These are phyloP conservation scores for Amanita fuliginea DNA, from an alignment of 768 basidiomycete species.

Conservation along the genomic window DNA sequence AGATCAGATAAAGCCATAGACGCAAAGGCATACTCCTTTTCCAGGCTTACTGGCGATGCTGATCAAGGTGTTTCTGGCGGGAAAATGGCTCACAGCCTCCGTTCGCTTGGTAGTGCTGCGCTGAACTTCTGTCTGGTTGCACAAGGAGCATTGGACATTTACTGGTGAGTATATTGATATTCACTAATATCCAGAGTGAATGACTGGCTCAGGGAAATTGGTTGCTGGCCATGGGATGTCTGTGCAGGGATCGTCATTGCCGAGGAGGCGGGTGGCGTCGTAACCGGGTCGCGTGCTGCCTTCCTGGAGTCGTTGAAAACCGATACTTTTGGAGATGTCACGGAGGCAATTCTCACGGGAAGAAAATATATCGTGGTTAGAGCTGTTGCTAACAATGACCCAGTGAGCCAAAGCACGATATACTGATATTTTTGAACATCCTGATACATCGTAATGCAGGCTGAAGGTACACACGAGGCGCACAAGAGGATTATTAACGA, in stretches of 20 bases:
- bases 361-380: conserved; percentile 76
- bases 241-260: conserved; percentile 89
- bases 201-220: conserved; percentile 55
- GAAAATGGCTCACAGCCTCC: conserved; percentile 75
- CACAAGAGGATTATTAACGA: conserved; percentile 77
- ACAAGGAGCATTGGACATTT: conserved; percentile 79
- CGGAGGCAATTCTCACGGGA: conserved; percentile 60
- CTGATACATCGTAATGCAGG: conserved; percentile 15
- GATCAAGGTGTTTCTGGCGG: conserved; percentile 54
- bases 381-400: conserved; percentile 44
- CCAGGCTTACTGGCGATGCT: conserved; percentile 65
- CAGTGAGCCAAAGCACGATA: conserved; percentile 22
- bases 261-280: conserved; percentile 76
- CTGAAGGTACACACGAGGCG: conserved; percentile 55
- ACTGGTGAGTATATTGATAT: conserved; percentile 46
- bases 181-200: not conserved
- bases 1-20: conserved; percentile 40
- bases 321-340: conserved; percentile 46
- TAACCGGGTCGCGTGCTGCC: conserved; percentile 55
- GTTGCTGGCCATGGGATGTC: conserved; percentile 80
- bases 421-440: not conserved
- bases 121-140: conserved; percentile 80
- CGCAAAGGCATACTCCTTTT: conserved; percentile 57
- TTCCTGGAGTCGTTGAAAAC: conserved; percentile 26
- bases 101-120: conserved; percentile 78